Conservation (phyloP, 1,284 basidiomycete genomes). For the Microbotryomycetes sp. region DNA sequence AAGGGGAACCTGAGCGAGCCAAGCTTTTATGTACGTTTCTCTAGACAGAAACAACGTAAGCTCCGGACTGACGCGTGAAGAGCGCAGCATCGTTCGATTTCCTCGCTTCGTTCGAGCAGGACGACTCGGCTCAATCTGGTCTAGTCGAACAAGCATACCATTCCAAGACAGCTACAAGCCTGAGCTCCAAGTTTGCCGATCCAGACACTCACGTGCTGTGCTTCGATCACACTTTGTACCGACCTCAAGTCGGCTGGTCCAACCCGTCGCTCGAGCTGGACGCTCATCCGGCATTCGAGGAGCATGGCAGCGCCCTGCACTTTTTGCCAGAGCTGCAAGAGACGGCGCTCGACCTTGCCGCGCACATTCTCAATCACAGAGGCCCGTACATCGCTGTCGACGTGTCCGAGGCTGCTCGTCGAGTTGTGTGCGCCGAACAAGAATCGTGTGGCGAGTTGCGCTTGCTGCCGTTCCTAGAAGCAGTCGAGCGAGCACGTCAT, state of each 20-base stretch:
- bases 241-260: slow-evolving; percentile 19
- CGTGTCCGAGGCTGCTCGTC: slow-evolving; percentile 17
- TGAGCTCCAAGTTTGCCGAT: not conserved
- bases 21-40: slow-evolving; percentile 15
- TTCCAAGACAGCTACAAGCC: slow-evolving; percentile 6
- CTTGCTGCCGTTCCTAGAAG: slow-evolving; percentile 14
- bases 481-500: slow-evolving; percentile 21
- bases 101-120: slow-evolving; percentile 23
- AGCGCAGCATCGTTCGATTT: slow-evolving; percentile 17
- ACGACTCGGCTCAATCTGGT: slow-evolving; percentile 17
- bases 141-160: slow-evolving; percentile 26
- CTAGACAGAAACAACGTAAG: not conserved
- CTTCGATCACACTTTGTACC: slow-evolving; percentile 28
- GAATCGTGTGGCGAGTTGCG: slow-evolving; percentile 10
- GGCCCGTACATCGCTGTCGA: slow-evolving; percentile 26
- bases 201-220: slow-evolving; percentile 30
- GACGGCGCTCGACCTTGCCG: slow-evolving; percentile 19
- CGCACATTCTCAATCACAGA: slow-evolving; percentile 20
- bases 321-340: slow-evolving; percentile 24
- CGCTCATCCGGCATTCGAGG: slow-evolving; percentile 28
- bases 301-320: slow-evolving; percentile 23
- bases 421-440: slow-evolving; percentile 14
- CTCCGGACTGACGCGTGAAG: not conserved
- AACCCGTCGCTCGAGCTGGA: slow-evolving; percentile 24
- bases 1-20: slow-evolving; percentile 7